Evolutionary conservation across 805 yeast species (phyloP).

Genomic region (Starmera quercuum): DNA sequence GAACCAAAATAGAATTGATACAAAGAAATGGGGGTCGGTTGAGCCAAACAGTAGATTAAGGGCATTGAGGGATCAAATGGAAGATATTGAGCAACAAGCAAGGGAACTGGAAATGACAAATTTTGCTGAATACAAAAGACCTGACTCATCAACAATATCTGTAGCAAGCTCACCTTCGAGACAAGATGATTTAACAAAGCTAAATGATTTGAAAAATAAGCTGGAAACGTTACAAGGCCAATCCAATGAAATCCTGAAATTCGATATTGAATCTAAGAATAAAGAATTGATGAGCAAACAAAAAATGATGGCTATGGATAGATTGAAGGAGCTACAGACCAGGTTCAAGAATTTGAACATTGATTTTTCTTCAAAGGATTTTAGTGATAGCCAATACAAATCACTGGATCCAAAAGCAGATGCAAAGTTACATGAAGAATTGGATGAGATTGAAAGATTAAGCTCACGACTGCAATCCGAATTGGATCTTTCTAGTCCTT

Average conservation of each 20-base stretch:
- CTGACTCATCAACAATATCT: constrained; percentile 23
- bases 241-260: constrained; percentile 69
- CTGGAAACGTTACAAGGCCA: constrained; percentile 60
- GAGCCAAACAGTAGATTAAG: constrained; percentile 76
- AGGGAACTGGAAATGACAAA: constrained; percentile 81
- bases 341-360: constrained; percentile 60
- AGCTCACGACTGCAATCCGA: constrained; percentile 14
- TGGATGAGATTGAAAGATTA: constrained; percentile 20
- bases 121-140: constrained; percentile 43
- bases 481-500: constrained; percentile 5
- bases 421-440: constrained; percentile 31
- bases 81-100: constrained; percentile 75
- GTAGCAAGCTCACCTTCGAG: constrained; percentile 3
- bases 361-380: constrained; percentile 30
- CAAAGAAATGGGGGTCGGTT: constrained; percentile 41
- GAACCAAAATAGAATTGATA: constrained; percentile 33
- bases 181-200: constrained; percentile 47
- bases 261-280: constrained; percentile 42
- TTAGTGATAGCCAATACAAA: constrained; percentile 14
- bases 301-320: constrained; percentile 59
- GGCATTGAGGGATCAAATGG: constrained; percentile 76
- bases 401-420: constrained; percentile 29
- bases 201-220: constrained; percentile 47
- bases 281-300: constrained; percentile 52
- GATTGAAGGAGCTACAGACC: constrained; percentile 62